A percentile compares a stretch with the other conserved stretches of the same genome.
Conservation (phyloP, 2,329 filamentous ascomycete species). For the Leptographium radiaticola region DNA sequence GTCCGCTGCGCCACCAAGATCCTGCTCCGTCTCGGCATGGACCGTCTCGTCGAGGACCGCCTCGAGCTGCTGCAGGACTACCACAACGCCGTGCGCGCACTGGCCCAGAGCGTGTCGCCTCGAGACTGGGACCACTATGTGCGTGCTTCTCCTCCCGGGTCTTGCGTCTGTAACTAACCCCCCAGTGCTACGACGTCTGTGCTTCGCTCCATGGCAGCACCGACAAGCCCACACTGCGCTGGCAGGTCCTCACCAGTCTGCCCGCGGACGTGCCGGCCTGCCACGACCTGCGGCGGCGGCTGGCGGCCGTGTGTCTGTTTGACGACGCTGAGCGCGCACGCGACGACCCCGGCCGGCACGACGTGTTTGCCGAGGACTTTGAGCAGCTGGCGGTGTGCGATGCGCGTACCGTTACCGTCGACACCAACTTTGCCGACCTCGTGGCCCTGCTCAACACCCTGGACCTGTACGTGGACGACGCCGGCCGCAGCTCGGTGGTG, state of each 20-base stretch:
- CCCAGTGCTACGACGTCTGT: slow-evolving; percentile 33
- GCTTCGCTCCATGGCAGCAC: slow-evolving; percentile 33
- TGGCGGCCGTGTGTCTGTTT: slow-evolving; percentile 54
- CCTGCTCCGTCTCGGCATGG: slow-evolving; percentile 42
- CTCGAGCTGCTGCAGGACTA: slow-evolving; percentile 26
- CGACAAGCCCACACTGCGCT: slow-evolving; percentile 36
- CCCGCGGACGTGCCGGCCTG: slow-evolving; percentile 35
- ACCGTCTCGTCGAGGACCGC: slow-evolving; percentile 33
- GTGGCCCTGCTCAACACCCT: slow-evolving; percentile 53
- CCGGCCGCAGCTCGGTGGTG: slow-evolving; percentile 10
- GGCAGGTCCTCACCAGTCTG: slow-evolving; percentile 44
- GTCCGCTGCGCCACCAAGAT: slow-evolving; percentile 28
- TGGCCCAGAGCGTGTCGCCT: slow-evolving; percentile 29
- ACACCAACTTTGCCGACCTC: slow-evolving; percentile 58
- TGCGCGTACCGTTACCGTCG: slow-evolving; percentile 34
- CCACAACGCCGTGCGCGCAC: slow-evolving; percentile 27
- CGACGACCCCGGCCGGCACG: slow-evolving; percentile 25
- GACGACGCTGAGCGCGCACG: slow-evolving; percentile 29
- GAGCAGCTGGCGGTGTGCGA: slow-evolving; percentile 16
- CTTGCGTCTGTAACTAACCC: not conserved
- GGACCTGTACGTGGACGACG: slow-evolving; percentile 59
- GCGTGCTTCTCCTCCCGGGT: slow-evolving; percentile 13
- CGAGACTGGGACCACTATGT: slow-evolving; percentile 23
- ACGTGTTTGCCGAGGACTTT: slow-evolving; percentile 29
- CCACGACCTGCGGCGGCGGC: slow-evolving; percentile 49